phyloP scores from a whole-genome alignment of 805 yeast genomes.

The Saccharomycopsis capsularis region DNA sequence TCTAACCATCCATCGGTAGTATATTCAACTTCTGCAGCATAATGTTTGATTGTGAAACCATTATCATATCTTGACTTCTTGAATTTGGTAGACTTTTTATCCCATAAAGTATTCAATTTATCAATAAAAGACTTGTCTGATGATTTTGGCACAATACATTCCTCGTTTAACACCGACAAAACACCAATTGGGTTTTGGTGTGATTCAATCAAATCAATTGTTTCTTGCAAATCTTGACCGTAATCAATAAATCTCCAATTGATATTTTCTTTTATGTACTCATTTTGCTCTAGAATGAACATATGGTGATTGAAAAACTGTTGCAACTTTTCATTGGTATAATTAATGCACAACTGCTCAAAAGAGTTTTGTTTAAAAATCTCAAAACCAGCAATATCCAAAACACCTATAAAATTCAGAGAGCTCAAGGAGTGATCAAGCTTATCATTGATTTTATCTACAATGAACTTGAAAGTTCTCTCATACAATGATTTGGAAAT shows the following conservation, averaged over 20 bases:
- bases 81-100: constrained; percentile 44
- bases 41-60: constrained; percentile 83
- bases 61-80: constrained; percentile 64
- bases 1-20: constrained; percentile 88
- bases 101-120: constrained; percentile 65
- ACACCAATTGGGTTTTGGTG: constrained; percentile 64
- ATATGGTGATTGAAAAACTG: constrained; percentile 97
- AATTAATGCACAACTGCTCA: constrained; percentile 95
- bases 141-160: constrained; percentile 89
- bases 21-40: constrained; percentile 96
- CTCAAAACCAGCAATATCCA: constrained; percentile 97
- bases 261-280: constrained; percentile 83
- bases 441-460: constrained; percentile 64
- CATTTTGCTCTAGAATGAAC: constrained; percentile 94
- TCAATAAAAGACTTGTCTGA: constrained; percentile 77
- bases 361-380: constrained; percentile 91
- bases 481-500: constrained; percentile 84
- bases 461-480: constrained; percentile 69
- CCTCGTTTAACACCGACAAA: constrained; percentile 84
- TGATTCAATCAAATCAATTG: constrained; percentile 86
- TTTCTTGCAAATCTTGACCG: constrained; percentile 90
- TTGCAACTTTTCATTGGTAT: constrained; percentile 93
- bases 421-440: constrained; percentile 42
- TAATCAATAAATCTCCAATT: constrained; percentile 96
- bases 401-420: constrained; percentile 77